Base-by-base conservation (phyloP, 352 stramenopile genomes). In the Sclerospora graminicola region DNA sequence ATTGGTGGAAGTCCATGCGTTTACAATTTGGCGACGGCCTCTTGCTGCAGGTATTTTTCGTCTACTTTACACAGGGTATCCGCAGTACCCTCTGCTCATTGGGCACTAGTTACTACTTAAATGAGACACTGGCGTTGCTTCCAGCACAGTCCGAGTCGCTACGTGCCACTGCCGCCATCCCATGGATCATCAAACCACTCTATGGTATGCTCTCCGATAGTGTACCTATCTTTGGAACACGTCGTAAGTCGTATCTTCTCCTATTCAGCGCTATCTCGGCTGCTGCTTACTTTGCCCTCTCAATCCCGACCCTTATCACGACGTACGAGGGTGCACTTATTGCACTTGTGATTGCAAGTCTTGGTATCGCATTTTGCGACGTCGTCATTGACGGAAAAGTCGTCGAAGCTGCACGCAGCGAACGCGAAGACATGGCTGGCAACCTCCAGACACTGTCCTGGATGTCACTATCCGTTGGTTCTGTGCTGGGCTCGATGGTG, bases 301-400 rank as follows among this genome's bases (percentile, higher is more conserved):
- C 75, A 0, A 41, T 84, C 2, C 75, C 75, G 7, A 66, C 63
- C 0, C 41, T 85, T 41, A 60, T 88, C 41, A 73, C 54, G 0
- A 76, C 48, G 34, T 84, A 63, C 36, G 58, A 83, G 31, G 45
- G 59, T 13, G 77, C 74, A 5, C 47, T 84, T 1, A 54, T 75
- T 36, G 53, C 68, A 15, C 69, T 89, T 13, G 71, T 89, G 27
- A 46, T 86, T n/a, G 69, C 71, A n/a, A 86, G 73, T 60, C 57
- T 89, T 15, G 73, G 73, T 8, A 85, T 85, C 39, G 77, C 77
- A 14, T 86, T 89, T 54, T 85, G 72, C 24, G 77, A 89, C 47
- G 77, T 89, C 28, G 75, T 89, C 13, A 86, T 89, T 44, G 74
- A 89, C 44, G 77, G 71, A 23, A 82, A 83, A 42, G 72, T 89